phyloP scores from a whole-genome alignment of 441 rosid species.

The Corymbia calophylla region DNA sequence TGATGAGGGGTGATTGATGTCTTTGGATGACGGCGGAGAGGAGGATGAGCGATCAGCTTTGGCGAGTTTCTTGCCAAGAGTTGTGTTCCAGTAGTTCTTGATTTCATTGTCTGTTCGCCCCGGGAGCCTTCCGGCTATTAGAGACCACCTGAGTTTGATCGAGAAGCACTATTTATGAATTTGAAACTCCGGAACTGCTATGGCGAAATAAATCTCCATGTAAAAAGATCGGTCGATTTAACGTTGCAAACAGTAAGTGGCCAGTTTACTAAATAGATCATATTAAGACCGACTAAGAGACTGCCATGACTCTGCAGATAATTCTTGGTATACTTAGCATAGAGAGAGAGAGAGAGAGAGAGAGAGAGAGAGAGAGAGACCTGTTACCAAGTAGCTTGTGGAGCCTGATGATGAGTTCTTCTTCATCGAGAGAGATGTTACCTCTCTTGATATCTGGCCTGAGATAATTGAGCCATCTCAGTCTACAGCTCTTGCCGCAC shows the following conservation, averaged over 20 bases:
- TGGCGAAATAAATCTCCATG: background rate
- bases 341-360: background rate
- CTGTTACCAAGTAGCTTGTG: background rate
- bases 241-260: background rate
- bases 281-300: background rate
- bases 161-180: background rate
- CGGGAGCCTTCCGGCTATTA: background rate
- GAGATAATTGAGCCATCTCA: background rate
- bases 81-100: background rate
- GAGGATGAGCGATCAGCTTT: background rate
- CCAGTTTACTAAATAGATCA: background rate
- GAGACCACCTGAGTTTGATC: background rate
- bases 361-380: background rate
- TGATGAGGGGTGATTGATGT: background rate
- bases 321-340: background rate
- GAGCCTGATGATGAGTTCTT: background rate
- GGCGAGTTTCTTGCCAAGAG: background rate
- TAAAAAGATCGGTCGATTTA: background rate
- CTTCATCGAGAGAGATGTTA: background rate
- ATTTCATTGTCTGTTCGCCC: background rate
- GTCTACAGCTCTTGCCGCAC: background rate
- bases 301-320: background rate
- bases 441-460: background rate
- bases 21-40: background rate
- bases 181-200: background rate